Percentiles rank a stretch among this genome's conserved stretches.
These are phyloP conservation scores for Phoenix roebelenii DNA, from an alignment of 176 grass and related monocot genomes.

Conservation along the genomic window DNA sequence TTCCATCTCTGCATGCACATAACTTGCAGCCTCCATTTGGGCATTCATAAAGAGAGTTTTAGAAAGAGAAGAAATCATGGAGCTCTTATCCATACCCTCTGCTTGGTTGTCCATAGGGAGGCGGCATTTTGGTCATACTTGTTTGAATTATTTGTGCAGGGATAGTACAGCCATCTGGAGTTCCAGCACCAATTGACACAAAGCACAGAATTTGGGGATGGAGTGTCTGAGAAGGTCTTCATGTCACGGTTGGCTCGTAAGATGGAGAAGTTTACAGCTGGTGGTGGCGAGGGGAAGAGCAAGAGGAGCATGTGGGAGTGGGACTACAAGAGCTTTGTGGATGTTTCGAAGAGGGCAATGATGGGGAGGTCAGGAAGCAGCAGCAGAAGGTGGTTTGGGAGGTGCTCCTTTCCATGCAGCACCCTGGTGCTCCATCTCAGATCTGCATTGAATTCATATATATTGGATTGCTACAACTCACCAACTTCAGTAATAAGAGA, in stretches of 20 bases:
- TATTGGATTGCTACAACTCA: background rate
- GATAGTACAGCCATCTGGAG: conserved; percentile 38
- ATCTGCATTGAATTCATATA: background rate
- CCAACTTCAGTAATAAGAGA: no score
- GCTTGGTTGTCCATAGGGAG: no score
- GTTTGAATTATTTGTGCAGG: conserved; percentile 1
- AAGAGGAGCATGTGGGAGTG: conserved; percentile 55
- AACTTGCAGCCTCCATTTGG: no score
- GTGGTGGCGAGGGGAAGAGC: background rate
- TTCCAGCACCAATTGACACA: conserved; percentile 81
- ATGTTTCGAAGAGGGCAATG: conserved; percentile 80
- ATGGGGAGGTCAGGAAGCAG: conserved; percentile 53
- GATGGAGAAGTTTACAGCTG: conserved; percentile 67
- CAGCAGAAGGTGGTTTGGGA: conserved; percentile 87
- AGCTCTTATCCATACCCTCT: no score
- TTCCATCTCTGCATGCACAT: no score
- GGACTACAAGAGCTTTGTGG: conserved; percentile 91
- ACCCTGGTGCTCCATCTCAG: conserved; percentile 57
- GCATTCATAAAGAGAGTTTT: no score
- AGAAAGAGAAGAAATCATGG: no score
- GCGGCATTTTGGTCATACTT: no score
- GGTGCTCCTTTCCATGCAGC: conserved; percentile 83
- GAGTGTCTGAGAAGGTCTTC: conserved; percentile 64
- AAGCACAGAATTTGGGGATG: conserved; percentile 83
- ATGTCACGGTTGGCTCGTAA: conserved; percentile 81